These are phyloP conservation scores for Lasiosphaeria ovina DNA, from an alignment of 495 filamentous ascomycete species.

Conservation along the genomic window DNA sequence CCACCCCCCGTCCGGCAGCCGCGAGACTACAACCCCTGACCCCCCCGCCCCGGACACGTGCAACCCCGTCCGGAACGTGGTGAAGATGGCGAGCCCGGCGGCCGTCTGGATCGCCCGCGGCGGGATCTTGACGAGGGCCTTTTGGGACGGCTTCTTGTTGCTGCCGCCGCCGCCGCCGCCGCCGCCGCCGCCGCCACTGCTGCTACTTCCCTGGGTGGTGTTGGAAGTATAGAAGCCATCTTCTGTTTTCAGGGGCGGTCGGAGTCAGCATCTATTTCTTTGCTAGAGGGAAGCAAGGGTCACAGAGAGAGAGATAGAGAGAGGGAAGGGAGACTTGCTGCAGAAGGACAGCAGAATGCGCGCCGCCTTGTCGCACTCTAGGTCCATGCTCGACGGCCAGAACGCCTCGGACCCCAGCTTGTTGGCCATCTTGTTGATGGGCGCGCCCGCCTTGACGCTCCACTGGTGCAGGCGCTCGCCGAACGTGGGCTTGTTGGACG, in stretches of 20 bases:
- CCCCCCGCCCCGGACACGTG: constrained; percentile 79
- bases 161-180: constrained; percentile 8
- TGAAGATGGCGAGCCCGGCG: constrained; percentile 80
- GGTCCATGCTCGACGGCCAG: constrained; percentile 77
- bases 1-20: constrained; percentile 69
- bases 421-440: constrained; percentile 74
- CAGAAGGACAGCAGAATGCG: constrained; percentile 78
- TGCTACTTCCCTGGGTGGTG: neutral
- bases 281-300: too few species aligned
- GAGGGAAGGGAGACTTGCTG: constrained; percentile 37
- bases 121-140: constrained; percentile 67
- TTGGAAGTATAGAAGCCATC: constrained; percentile 42
- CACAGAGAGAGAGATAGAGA: constrained; percentile 7
- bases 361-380: constrained; percentile 80
- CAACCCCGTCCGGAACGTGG: constrained; percentile 75
- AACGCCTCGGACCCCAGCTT: constrained; percentile 74
- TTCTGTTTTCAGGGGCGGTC: constrained; percentile 22
- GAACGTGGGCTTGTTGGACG: constrained; percentile 19
- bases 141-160: constrained; percentile 9
- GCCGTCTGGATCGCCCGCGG: constrained; percentile 64
- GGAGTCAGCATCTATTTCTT: too few species aligned
- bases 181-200: constrained; percentile 7
- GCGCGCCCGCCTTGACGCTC: constrained; percentile 47
- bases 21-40: constrained; percentile 68
- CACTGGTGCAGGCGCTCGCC: constrained; percentile 30